Conservation (phyloP, 345 rosid species). For the Hypericum androsaemum region DNA sequence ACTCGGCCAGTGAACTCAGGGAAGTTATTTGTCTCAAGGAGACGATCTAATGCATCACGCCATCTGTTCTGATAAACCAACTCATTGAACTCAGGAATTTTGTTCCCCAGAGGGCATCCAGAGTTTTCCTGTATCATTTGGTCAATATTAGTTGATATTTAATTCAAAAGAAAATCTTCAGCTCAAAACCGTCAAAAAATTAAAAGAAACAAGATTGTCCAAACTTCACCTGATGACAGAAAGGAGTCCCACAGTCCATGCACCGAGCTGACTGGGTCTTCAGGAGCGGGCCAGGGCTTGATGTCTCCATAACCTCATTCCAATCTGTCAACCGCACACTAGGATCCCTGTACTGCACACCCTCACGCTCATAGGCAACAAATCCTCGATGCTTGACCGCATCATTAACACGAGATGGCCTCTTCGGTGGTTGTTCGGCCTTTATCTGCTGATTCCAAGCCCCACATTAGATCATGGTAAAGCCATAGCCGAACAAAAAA, state of each 20-base stretch:
- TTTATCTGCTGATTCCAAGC: constrained; percentile 24
- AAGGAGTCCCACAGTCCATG: constrained; percentile 99
- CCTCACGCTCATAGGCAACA: constrained; percentile 85
- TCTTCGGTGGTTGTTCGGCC: constrained; percentile 29
- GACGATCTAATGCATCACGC: constrained; percentile 92
- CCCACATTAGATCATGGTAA: constrained; percentile 1
- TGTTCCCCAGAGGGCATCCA: constrained; percentile 98
- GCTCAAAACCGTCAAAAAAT: neutral
- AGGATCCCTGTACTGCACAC: constrained; percentile 84
- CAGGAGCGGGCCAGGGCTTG: constrained; percentile 72
- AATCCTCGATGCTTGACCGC: constrained; percentile 85
- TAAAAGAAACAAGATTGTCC: neutral
- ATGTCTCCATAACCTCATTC: constrained; percentile 83
- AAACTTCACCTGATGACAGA: constrained; percentile 81
- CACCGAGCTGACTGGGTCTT: constrained; percentile 97
- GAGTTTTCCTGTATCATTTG: constrained; percentile 63
- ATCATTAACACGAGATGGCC: constrained; percentile 53
- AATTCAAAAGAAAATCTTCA: neutral
- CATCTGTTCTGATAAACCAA: constrained; percentile 96
- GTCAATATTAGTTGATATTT: neutral
- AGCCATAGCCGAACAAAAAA: neutral
- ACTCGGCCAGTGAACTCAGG: constrained; percentile 99
- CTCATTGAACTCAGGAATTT: constrained; percentile 98
- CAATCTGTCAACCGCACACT: constrained; percentile 75
- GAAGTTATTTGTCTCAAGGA: constrained; percentile 94